Percentiles rank a stretch among this genome's conserved stretches.
Evolutionary conservation across 352 stramenopile genomes (phyloP).

Genomic region (Phytophthora uliginosa): DNA sequence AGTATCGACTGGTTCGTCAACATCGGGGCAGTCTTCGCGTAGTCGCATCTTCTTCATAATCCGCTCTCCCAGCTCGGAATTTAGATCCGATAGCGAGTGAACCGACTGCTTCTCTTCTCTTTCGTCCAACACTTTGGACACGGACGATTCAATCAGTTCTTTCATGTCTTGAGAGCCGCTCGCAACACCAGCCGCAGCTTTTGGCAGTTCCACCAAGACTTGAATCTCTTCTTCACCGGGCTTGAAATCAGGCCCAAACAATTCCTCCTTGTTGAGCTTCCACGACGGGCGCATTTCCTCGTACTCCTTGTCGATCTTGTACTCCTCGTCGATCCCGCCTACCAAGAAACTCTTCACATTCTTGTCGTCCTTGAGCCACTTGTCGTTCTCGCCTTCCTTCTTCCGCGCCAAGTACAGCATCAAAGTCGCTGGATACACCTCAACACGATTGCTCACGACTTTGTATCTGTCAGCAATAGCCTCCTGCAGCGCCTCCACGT

Average conservation of each 20-base stretch:
- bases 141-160: not conserved
- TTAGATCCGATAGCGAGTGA: conserved; percentile 2
- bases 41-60: conserved; percentile 29
- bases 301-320: no score
- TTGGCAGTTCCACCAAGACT: not conserved
- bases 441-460: no score
- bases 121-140: not conserved
- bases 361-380: conserved; percentile 28
- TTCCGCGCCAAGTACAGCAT: conserved; percentile 33
- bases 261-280: conserved; percentile 27
- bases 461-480: conserved; percentile 6
- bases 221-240: conserved; percentile 21
- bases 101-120: not conserved
- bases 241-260: conserved; percentile 4
- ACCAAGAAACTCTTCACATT: conserved; percentile 12
- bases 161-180: not conserved
- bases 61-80: not conserved
- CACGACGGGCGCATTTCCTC: conserved; percentile 20
- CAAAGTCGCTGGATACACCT: not conserved
- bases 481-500: conserved; percentile 27
- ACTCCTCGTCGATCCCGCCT: conserved; percentile 19
- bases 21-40: conserved; percentile 12
- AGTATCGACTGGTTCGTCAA: conserved; percentile 40
- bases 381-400: conserved; percentile 1
- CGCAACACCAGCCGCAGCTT: not conserved